These are phyloP conservation scores for Cicer yamashitae DNA, from an alignment of 306 rosid species.

Conservation along the genomic window DNA sequence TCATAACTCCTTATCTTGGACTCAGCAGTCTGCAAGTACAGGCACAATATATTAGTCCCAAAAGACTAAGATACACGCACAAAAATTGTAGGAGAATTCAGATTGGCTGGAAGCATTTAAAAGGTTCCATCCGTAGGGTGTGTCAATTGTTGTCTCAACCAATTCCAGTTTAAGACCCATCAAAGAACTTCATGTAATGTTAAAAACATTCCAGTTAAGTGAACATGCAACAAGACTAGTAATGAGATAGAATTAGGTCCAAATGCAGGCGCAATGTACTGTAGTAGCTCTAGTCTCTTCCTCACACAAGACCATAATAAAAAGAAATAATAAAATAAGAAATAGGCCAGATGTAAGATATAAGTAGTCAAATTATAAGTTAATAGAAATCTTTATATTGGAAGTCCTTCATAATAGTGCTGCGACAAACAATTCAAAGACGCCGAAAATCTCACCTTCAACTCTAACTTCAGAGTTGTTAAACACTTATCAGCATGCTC, in stretches of 20 bases:
- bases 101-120: neutral
- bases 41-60: slow-evolving; percentile 9
- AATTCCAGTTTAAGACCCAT: neutral
- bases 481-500: slow-evolving; percentile 78
- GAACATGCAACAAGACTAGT: slow-evolving; percentile 23
- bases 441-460: slow-evolving; percentile 62
- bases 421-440: slow-evolving; percentile 2
- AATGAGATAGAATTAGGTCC: neutral
- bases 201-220: slow-evolving; percentile 1
- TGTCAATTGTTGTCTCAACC: slow-evolving; percentile 17
- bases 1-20: slow-evolving; percentile 81
- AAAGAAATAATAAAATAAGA: slow-evolving; percentile 9
- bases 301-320: slow-evolving; percentile 4
- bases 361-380: neutral
- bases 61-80: neutral
- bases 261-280: slow-evolving; percentile 4
- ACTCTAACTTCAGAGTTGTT: slow-evolving; percentile 67
- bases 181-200: slow-evolving; percentile 6
- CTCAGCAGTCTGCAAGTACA: slow-evolving; percentile 76
- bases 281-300: slow-evolving; percentile 2
- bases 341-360: slow-evolving; percentile 6
- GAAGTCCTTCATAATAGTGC: slow-evolving; percentile 19
- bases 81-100: slow-evolving; percentile 2
- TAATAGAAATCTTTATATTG: slow-evolving; percentile 1
- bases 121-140: neutral